Conservation (phyloP, 2,329 filamentous ascomycete species). For the Neopestalotiopsis clavispora region DNA sequence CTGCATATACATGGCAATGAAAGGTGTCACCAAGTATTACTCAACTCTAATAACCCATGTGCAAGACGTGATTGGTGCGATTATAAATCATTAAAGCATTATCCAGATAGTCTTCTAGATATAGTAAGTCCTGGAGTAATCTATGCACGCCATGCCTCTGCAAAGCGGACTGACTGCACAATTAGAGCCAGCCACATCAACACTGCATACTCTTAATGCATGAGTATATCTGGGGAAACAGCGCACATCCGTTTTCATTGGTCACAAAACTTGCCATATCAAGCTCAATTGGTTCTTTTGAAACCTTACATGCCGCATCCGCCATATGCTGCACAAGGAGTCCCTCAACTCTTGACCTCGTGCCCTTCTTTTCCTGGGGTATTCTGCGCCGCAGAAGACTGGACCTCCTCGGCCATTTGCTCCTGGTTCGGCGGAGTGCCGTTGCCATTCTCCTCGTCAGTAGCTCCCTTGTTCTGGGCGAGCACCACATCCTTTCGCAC, state of each 20-base stretch:
- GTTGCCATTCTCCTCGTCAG: background rate
- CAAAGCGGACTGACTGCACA: background rate
- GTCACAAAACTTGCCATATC: background rate
- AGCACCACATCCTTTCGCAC: conserved; percentile 31
- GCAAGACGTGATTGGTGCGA: background rate
- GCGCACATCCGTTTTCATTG: background rate
- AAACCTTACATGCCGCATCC: background rate
- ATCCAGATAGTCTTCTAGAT: background rate
- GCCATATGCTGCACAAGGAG: background rate
- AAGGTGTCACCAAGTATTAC: background rate
- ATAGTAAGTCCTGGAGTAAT: background rate
- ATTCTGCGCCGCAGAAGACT: background rate
- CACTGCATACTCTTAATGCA: background rate
- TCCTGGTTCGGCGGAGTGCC: background rate
- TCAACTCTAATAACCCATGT: background rate
- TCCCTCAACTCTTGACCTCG: background rate
- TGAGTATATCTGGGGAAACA: background rate
- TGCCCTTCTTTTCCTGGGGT: background rate
- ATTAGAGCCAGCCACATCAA: background rate
- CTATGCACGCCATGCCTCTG: background rate
- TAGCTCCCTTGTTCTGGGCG: background rate
- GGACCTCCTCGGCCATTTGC: conserved; percentile 7
- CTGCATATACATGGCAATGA: too few species aligned
- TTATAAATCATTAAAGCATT: background rate
- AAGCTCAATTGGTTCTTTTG: background rate